Evolutionary conservation across 352 stramenopile species (phyloP).

Genomic region (Phytophthora gonapodyides): DNA sequence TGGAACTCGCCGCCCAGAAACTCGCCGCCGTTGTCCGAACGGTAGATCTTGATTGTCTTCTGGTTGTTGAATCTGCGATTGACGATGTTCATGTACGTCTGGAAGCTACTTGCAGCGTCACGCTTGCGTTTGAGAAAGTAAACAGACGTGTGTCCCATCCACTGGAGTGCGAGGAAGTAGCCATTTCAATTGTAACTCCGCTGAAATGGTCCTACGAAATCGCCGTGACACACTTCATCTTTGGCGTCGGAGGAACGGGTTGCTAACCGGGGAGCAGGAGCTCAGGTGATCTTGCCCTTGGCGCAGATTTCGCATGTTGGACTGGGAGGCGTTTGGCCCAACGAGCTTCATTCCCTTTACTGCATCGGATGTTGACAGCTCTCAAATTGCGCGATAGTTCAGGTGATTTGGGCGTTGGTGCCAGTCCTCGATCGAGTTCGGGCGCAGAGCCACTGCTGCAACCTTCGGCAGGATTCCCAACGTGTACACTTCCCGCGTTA

Average conservation of each 20-base stretch:
- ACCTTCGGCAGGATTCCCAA: background rate
- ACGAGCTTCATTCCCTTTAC: constrained; percentile 4
- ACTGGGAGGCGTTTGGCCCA: background rate
- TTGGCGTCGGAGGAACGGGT: background rate
- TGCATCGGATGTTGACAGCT: background rate
- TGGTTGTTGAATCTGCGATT: constrained; percentile 6
- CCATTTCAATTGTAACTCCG: constrained; percentile 15
- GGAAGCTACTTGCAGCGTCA: background rate
- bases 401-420: background rate
- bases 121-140: constrained; percentile 18
- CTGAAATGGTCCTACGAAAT: background rate
- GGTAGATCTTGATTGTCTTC: constrained; percentile 1
- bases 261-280: background rate
- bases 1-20: background rate
- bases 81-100: constrained; percentile 1
- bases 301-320: constrained; percentile 2
- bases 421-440: constrained; percentile 1
- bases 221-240: constrained; percentile 11
- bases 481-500: background rate
- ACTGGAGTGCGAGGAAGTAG: constrained; percentile 12
- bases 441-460: background rate
- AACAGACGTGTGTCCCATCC: constrained; percentile 8
- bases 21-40: constrained; percentile 19
- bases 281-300: background rate
- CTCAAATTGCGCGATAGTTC: background rate